A percentile compares a stretch with the other conserved stretches of the same genome.
phyloP scores from a whole-genome alignment of 768 basidiomycete genomes.

The Russula sp. region DNA sequence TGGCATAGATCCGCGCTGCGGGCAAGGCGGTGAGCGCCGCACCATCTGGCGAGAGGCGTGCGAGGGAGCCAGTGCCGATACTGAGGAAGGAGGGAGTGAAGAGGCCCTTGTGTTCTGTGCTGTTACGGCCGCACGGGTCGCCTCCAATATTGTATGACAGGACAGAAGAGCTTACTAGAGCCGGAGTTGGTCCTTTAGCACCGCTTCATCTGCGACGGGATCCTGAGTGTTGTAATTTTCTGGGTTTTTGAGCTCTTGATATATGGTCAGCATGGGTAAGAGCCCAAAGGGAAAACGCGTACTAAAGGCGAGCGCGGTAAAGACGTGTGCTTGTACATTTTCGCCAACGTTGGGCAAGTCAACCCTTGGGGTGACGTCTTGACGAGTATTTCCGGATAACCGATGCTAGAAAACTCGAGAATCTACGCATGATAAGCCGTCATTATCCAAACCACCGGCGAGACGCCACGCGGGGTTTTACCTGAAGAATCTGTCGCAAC shows the following conservation, averaged over 20 bases:
- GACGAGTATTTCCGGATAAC: constrained; percentile 37
- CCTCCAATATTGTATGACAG: neutral
- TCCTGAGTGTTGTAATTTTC: constrained; percentile 30
- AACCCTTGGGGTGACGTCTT: constrained; percentile 33
- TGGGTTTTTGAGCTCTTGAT: constrained; percentile 31
- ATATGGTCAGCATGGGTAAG: neutral
- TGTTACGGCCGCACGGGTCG: neutral
- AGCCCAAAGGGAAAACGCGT: neutral
- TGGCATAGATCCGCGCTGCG: constrained; percentile 25
- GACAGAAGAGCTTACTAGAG: constrained; percentile 30
- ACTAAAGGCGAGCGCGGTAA: constrained; percentile 29
- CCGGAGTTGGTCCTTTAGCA: constrained; percentile 29
- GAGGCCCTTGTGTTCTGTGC: constrained; percentile 26
- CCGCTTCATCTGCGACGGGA: constrained; percentile 28
- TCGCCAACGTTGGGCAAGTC: constrained; percentile 46
- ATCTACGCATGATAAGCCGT: constrained; percentile 34
- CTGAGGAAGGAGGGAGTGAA: constrained; percentile 29
- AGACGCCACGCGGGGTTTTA: neutral
- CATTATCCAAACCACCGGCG: neutral
- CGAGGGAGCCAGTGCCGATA: constrained; percentile 26
- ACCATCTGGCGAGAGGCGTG: constrained; percentile 25
- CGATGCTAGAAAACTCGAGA: constrained; percentile 55
- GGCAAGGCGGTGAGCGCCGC: constrained; percentile 26
- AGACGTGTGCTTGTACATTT: constrained; percentile 48
- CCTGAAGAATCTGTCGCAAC: constrained; percentile 29